These are phyloP conservation scores for Pythium utonaiense DNA, from an alignment of 352 stramenopile genomes.

Conservation along the genomic window DNA sequence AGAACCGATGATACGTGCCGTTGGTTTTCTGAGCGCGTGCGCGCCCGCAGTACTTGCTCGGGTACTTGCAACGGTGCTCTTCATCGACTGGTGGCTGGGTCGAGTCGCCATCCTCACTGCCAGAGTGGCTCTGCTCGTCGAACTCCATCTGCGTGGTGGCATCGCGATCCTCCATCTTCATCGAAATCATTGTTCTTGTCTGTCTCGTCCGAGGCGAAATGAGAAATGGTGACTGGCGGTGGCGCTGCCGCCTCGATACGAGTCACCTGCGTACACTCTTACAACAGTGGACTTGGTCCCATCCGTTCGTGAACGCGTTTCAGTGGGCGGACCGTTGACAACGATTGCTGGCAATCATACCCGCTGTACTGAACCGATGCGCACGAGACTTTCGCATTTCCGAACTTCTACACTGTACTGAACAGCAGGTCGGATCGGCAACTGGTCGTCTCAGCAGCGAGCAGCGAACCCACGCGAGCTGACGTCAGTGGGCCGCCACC, in stretches of 20 bases:
- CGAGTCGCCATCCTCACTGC: not conserved
- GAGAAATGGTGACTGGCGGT: not conserved
- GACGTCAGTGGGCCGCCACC: not conserved
- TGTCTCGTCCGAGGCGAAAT: not conserved
- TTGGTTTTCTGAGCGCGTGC: constrained; percentile 10
- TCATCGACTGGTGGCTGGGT: not conserved
- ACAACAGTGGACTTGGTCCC: not conserved
- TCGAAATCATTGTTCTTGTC: not conserved
- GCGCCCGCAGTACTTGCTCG: constrained; percentile 12
- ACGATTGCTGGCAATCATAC: not conserved
- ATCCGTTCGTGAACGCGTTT: not conserved
- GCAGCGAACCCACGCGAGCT: not conserved
- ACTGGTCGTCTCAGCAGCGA: not conserved
- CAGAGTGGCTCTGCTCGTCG: not conserved
- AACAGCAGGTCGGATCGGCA: too few relatives aligned
- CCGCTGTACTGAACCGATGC: not conserved
- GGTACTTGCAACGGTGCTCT: constrained; percentile 8
- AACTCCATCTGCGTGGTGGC: not conserved
- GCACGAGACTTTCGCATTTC: too few relatives aligned
- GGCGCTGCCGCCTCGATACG: too few relatives aligned
- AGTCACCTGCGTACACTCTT: too few relatives aligned
- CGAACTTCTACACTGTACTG: not conserved
- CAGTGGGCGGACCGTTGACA: not conserved
- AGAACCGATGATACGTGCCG: constrained; percentile 10
- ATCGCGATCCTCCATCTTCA: constrained; percentile 3